Percentiles rank a stretch among this genome's conserved stretches.
Evolutionary conservation across 2,329 filamentous ascomycete species (phyloP).

Genomic region (Beauveria rudraprayagi): DNA sequence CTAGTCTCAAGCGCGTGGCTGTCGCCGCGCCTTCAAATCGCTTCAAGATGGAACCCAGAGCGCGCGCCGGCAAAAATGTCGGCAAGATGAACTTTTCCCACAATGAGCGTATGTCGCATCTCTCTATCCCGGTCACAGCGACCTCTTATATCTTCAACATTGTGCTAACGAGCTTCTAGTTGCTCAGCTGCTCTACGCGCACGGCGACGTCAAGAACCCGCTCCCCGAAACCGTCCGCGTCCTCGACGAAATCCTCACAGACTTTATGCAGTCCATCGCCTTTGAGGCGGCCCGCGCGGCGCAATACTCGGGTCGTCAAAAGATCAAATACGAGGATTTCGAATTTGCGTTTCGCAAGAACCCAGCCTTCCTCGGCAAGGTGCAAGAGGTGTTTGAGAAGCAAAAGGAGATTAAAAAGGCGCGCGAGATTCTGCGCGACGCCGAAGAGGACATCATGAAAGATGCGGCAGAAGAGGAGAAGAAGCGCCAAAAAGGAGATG

Average conservation of each 20-base stretch:
- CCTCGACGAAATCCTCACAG: conserved; percentile 91
- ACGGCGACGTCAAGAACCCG: conserved; percentile 69
- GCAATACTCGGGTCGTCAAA: conserved; percentile 79
- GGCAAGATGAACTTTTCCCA: conserved; percentile 73
- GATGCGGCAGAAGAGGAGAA: conserved; percentile 39
- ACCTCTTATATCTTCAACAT: background rate
- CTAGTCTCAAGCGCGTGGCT: background rate
- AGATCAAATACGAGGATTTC: conserved; percentile 98
- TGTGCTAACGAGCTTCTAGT: conserved; percentile 37
- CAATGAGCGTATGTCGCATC: conserved; percentile 53
- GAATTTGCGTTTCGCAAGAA: conserved; percentile 88
- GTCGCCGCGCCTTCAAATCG: background rate
- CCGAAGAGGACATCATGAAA: conserved; percentile 52
- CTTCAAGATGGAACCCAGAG: conserved; percentile 60
- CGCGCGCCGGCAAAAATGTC: conserved; percentile 70
- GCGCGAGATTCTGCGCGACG: conserved; percentile 65
- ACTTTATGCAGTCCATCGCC: conserved; percentile 91
- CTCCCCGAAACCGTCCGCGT: conserved; percentile 78
- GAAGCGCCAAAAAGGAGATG: conserved; percentile 25
- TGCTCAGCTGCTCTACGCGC: conserved; percentile 66
- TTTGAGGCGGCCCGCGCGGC: conserved; percentile 83
- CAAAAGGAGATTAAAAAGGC: conserved; percentile 79
- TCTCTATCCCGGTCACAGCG: background rate
- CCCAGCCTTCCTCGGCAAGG: conserved; percentile 75
- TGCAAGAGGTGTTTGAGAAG: conserved; percentile 82